A percentile compares a stretch with the other conserved stretches of the same genome.
Evolutionary conservation across 202 grass and related monocot genomes (phyloP).

Genomic region (Panicum hallii): DNA sequence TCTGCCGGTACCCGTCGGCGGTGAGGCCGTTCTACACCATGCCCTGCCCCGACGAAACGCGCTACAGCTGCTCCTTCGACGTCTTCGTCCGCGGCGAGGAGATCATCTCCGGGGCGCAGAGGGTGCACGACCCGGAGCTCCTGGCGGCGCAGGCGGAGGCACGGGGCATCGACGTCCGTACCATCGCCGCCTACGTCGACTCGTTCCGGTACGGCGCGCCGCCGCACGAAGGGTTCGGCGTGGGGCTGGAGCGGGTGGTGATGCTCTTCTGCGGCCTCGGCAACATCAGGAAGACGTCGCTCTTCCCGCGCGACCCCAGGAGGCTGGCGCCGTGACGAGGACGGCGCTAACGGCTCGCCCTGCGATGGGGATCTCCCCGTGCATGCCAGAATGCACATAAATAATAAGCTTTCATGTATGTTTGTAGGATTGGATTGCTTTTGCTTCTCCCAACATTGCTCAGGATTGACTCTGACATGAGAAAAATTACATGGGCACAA

Average conservation of each 20-base stretch:
- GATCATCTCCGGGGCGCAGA: slow-evolving; percentile 68
- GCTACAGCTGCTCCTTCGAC: slow-evolving; percentile 67
- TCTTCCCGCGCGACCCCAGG: slow-evolving; percentile 54
- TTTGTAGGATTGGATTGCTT: not conserved
- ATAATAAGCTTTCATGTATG: not conserved
- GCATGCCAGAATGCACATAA: not conserved
- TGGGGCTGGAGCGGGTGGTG: slow-evolving; percentile 61
- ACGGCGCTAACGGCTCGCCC: not conserved
- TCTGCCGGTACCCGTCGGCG: slow-evolving; percentile 58
- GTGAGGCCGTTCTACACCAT: slow-evolving; percentile 77
- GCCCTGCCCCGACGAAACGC: slow-evolving; percentile 56
- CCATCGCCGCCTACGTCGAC: slow-evolving; percentile 31
- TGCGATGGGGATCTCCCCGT: too few species aligned
- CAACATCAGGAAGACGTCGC: slow-evolving; percentile 61
- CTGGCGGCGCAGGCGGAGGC: slow-evolving; percentile 12
- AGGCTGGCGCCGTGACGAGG: slow-evolving; percentile 27
- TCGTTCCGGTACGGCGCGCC: slow-evolving; percentile 45
- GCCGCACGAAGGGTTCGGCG: slow-evolving; percentile 67
- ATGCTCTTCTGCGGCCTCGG: slow-evolving; percentile 71
- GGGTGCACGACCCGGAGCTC: slow-evolving; percentile 27
- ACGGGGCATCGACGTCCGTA: slow-evolving; percentile 6
- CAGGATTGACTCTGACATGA: not conserved
- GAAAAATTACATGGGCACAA: not conserved
- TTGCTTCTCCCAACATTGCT: not conserved
- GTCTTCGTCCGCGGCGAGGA: slow-evolving; percentile 67